Evolutionary conservation across 495 filamentous ascomycete genomes (phyloP).

Genomic region (Viridothelium virens): DNA sequence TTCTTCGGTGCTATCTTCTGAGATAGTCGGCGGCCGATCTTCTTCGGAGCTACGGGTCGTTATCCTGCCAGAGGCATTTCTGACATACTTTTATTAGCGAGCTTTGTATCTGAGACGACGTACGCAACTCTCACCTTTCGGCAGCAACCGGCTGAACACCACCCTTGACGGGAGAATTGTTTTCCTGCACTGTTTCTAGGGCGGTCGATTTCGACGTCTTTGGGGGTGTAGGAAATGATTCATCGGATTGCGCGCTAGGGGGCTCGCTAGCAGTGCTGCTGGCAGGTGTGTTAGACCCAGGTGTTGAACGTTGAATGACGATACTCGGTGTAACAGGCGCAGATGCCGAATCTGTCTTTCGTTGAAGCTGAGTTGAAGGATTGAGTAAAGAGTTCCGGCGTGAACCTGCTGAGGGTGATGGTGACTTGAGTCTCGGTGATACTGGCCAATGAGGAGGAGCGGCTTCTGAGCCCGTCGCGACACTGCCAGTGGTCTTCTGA

Average conservation of each 20-base stretch:
- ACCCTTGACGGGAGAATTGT: constrained; percentile 46
- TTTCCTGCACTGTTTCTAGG: constrained; percentile 90
- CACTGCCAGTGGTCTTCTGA: constrained; percentile 47
- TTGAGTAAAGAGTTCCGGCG: constrained; percentile 33
- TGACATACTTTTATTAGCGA: not conserved
- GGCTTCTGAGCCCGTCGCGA: constrained; percentile 28
- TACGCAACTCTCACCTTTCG: not conserved
- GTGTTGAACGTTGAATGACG: constrained; percentile 48
- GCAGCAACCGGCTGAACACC: not conserved
- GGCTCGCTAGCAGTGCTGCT: constrained; percentile 36
- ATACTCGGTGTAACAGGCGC: constrained; percentile 39
- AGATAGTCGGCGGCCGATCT: constrained; percentile 41
- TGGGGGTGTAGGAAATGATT: constrained; percentile 3
- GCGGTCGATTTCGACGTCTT: constrained; percentile 46
- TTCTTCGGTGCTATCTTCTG: constrained; percentile 33
- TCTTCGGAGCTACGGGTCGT: constrained; percentile 25
- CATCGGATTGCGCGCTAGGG: not conserved
- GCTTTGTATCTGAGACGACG: constrained; percentile 59
- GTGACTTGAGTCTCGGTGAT: constrained; percentile 59
- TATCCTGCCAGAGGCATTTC: not conserved
- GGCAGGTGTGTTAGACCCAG: constrained; percentile 42
- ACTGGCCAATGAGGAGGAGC: constrained; percentile 60
- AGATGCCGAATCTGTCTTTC: constrained; percentile 23
- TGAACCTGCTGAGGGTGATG: constrained; percentile 48
- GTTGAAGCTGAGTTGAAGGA: constrained; percentile 4